Base-by-base conservation (phyloP, 2,329 filamentous ascomycete species). In the Raffaelea ambrosiae region DNA sequence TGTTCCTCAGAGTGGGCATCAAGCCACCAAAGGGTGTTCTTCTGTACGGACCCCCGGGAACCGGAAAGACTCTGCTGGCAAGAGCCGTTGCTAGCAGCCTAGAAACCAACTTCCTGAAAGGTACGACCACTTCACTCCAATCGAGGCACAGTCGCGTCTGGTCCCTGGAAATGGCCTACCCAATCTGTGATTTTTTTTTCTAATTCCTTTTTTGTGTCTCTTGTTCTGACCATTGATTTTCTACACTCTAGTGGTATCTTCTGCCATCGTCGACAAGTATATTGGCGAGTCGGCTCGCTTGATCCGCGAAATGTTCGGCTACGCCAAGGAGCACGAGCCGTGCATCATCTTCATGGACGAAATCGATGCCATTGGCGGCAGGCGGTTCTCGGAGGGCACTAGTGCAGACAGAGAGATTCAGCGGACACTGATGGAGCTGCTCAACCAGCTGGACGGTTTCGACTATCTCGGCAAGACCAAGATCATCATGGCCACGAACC, bases 271-370 rank as follows among this genome's bases (percentile, higher is more conserved):
- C 54, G 94, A 98, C 76, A 98, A 98, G 69, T 98, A 98, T 64
- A 98, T 98, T 55, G 93, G 93, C 67, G 93, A 98, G 71, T 98
- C 93, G 11, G 93, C 93, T 35, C 85, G 94, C 56, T 75, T 98
- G 56, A 98, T 98, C 61, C 84, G 93, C 66, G 93, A 98, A 68
- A 98, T 98, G 94, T 98, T 98, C 63, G 94, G 93, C 50, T 98
- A 98, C 63, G 93, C 94, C 60, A 97, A 96, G 70, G 94, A 98
- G 66, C 93, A 98, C 66, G 93, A 98, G 68, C 93, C 93, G 36
- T 98, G 93, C 67, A 98, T 98, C 67, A 98, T 98, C 70, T 98
- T 98, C 79, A 98, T 98, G 93, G 94, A 98, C 75, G 93, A 98
- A 71, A 98, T 98, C 63, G 93, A 98, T 63, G 93, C 93, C 62